These are phyloP conservation scores for Plantago major DNA, from an alignment of 257 asterid genomes.

Conservation along the genomic window DNA sequence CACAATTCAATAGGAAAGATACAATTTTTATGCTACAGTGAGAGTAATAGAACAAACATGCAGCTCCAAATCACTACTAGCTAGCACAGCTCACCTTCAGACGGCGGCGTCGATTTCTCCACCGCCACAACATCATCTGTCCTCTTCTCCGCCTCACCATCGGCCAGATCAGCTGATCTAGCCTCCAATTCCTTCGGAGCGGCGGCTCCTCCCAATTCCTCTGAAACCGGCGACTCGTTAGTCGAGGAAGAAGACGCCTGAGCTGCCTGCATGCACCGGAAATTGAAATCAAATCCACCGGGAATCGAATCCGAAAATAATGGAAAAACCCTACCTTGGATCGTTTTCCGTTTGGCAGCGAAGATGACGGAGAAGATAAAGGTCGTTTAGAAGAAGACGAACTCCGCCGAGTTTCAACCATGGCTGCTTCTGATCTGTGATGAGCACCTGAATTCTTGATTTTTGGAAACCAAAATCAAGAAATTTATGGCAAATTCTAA, in stretches of 20 bases:
- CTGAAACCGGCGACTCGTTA: conserved; percentile 40
- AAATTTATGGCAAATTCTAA: conserved; percentile 9
- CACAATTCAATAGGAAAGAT: conserved; percentile 18
- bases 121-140: conserved; percentile 37
- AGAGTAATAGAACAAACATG: too few relatives aligned
- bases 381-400: conserved; percentile 80
- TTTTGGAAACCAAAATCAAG: conserved; percentile 19
- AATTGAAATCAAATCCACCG: neutral
- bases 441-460: neutral
- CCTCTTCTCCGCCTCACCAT: conserved; percentile 31
- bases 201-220: conserved; percentile 29
- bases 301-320: neutral
- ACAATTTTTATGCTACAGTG: too few relatives aligned
- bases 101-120: conserved; percentile 33
- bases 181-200: conserved; percentile 52
- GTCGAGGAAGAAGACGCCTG: conserved; percentile 66
- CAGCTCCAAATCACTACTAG: too few relatives aligned
- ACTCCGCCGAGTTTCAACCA: conserved; percentile 90
- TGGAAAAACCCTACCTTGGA: conserved; percentile 58
- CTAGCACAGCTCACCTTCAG: conserved; percentile 29
- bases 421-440: conserved; percentile 25
- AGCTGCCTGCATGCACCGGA: conserved; percentile 57
- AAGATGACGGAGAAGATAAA: conserved; percentile 47
- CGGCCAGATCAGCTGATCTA: conserved; percentile 66
- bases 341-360: conserved; percentile 66